Evolutionary conservation across 495 filamentous ascomycete species (phyloP).

Genomic region (Penicilliopsis zonata): DNA sequence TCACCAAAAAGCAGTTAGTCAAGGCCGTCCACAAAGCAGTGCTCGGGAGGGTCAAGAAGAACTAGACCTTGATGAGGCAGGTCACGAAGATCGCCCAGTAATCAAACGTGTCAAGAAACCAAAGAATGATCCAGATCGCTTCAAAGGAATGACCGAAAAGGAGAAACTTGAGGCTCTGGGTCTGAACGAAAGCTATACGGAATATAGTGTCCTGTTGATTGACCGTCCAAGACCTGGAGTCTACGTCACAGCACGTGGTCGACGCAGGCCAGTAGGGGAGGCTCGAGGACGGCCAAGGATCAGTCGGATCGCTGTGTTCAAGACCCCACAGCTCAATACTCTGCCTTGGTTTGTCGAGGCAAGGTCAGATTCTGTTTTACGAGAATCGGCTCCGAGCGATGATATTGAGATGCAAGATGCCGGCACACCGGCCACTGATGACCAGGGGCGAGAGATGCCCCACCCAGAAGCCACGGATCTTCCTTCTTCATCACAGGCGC

Average conservation of each 20-base stretch:
- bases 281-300: slow-evolving; percentile 36
- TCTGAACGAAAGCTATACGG: slow-evolving; percentile 31
- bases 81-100: background rate
- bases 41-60: background rate
- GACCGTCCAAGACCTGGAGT: slow-evolving; percentile 32
- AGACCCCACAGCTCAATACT: slow-evolving; percentile 22
- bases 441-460: background rate
- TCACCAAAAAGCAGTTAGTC: background rate
- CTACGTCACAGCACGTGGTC: slow-evolving; percentile 39
- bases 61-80: background rate
- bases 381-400: background rate
- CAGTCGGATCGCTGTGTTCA: slow-evolving; percentile 40
- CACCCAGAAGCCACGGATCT: background rate
- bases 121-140: slow-evolving; percentile 10
- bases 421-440: background rate
- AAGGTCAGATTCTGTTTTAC: background rate
- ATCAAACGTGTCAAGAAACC: slow-evolving; percentile 1
- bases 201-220: slow-evolving; percentile 28
- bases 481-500: no score
- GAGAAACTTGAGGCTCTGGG: slow-evolving; percentile 30
- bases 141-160: slow-evolving; percentile 20
- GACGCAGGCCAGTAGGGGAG: slow-evolving; percentile 28
- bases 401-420: background rate
- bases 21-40: background rate
- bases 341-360: slow-evolving; percentile 26